These are phyloP conservation scores for Hsuehochloa calcarea DNA, from an alignment of 176 grass and related monocot species.

Conservation along the genomic window DNA sequence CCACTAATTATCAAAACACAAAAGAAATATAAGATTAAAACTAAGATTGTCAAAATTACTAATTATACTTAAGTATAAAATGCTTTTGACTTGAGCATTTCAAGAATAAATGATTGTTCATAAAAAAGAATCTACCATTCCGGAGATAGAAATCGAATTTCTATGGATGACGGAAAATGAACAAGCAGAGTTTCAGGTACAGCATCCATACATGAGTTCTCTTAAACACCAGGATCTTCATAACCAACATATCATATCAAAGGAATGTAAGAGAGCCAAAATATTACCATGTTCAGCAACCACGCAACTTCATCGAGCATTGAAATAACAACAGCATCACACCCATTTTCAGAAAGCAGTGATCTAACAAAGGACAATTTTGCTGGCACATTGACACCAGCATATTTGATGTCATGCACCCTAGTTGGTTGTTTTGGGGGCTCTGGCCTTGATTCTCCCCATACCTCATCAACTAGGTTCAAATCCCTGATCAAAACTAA, in stretches of 20 bases:
- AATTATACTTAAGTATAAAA: background rate
- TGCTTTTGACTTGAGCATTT: background rate
- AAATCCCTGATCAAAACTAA: constrained; percentile 69
- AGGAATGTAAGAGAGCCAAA: background rate
- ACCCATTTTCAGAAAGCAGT: constrained; percentile 63
- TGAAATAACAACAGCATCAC: constrained; percentile 71
- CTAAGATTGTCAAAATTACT: background rate
- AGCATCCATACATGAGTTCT: background rate
- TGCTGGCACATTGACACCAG: constrained; percentile 70
- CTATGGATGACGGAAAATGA: no score
- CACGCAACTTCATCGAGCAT: constrained; percentile 99
- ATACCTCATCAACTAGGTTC: constrained; percentile 91
- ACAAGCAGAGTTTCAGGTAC: background rate
- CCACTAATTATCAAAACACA: constrained; percentile 1
- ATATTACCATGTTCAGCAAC: constrained; percentile 93
- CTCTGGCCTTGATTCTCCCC: constrained; percentile 69
- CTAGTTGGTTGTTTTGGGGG: constrained; percentile 59
- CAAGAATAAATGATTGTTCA: background rate
- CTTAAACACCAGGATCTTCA: background rate
- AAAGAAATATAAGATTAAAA: background rate
- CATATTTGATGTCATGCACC: constrained; percentile 91
- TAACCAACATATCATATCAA: constrained; percentile 1
- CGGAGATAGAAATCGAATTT: background rate
- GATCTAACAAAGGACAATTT: constrained; percentile 88
- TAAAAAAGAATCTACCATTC: background rate